Evolutionary conservation across 805 yeast genomes (phyloP), one percentile per base, ranked within the genome.

Genomic region (Ogataea siamensis): DNA sequence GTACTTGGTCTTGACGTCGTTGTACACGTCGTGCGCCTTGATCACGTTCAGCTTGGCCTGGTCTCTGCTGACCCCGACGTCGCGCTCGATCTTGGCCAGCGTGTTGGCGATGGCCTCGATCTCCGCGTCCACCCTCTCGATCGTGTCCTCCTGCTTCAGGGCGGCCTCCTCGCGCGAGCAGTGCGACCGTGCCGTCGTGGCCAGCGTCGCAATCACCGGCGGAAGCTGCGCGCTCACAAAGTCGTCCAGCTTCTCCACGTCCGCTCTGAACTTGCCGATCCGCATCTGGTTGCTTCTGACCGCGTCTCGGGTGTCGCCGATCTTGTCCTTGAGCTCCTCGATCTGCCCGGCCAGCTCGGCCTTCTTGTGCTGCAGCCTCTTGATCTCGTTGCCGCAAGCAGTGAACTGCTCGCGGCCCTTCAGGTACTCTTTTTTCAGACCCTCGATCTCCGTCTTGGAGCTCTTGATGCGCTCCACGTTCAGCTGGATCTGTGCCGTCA

Each of bases 11-110:
- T 67, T 62, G 2, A 79, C 74, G 5, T 64, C 63, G 10, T 63
- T 68, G 40, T 66, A 68, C 32, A 64, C 65, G 4, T 58, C 53
- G 43, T 75, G 71, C 4, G 74, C 67, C 10, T 54, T 54, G 11
- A 70, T 63, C 30, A 76, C 71, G 22, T 76, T 68, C 9, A 58
- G 51, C 28, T 75, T 69, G 1, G 81, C 77, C 24, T 74, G 73
- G 34, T 78, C 82, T 32, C 75, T 72, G 0, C 80, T 57, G 39
- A 74, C 66, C 1, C 84, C 86, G 10, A 79, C 57, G 16, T 63
- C 60, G 28, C 60, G 61, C 47, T 83, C 84, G 2, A 80, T 76
- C 37, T 66, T 68, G 33, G 67, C 62, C 12, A 83, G 70, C 14
- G 70, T 68, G 22, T 55, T 50, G 14, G 73, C 68, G 11, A 80